Conservation (phyloP, 352 stramenopile species). For the Globisporangium radiosum region DNA sequence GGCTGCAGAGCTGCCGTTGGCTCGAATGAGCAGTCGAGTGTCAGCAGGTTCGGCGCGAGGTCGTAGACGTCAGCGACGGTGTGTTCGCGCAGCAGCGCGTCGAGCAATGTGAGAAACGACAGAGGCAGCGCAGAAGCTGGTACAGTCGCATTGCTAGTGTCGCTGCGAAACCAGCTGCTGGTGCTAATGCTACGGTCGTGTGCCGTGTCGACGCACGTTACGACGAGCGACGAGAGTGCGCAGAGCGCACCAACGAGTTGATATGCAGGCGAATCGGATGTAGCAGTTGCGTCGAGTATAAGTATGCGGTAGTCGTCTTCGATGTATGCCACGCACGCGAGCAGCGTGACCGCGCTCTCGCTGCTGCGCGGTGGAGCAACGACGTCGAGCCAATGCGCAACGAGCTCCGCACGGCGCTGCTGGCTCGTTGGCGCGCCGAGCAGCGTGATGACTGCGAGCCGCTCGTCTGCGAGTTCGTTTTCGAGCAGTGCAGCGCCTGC, state of each 20-base stretch:
- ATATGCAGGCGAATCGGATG: not conserved
- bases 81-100: slow-evolving; percentile 38
- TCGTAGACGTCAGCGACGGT: slow-evolving; percentile 48
- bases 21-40: slow-evolving; percentile 36
- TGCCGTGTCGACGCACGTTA: slow-evolving; percentile 29
- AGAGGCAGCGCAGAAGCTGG: slow-evolving; percentile 14
- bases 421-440: slow-evolving; percentile 29
- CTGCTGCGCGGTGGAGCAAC: not conserved
- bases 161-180: not conserved
- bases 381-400: slow-evolving; percentile 23
- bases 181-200: not conserved
- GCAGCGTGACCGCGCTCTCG: slow-evolving; percentile 23
- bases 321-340: slow-evolving; percentile 31
- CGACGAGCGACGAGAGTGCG: slow-evolving; percentile 57
- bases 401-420: slow-evolving; percentile 19
- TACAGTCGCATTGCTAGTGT: not conserved
- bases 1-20: no score
- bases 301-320: slow-evolving; percentile 55
- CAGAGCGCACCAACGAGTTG: slow-evolving; percentile 37
- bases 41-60: slow-evolving; percentile 46
- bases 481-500: slow-evolving; percentile 29
- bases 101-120: slow-evolving; percentile 39
- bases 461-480: slow-evolving; percentile 41
- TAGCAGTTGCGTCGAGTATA: slow-evolving; percentile 30
- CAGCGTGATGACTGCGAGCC: slow-evolving; percentile 39